phyloP scores from a whole-genome alignment of 495 filamentous ascomycete species.

The Penicillium ochrochloron region DNA sequence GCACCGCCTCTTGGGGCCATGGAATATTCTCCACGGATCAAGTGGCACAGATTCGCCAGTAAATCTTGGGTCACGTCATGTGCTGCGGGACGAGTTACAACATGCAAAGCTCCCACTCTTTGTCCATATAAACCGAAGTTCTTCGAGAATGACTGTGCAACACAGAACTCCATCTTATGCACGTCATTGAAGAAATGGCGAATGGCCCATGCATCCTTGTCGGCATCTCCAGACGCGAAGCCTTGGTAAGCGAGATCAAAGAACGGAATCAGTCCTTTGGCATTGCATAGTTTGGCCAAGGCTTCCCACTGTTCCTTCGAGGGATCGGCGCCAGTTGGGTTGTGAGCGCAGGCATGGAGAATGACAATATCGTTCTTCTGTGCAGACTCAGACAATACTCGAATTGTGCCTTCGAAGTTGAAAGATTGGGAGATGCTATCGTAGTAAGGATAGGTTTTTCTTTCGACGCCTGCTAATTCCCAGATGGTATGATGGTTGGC shows the following conservation, averaged over 20 bases:
- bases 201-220: conserved; percentile 2
- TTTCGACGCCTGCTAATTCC: neutral
- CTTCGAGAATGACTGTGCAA: conserved; percentile 2
- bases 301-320: neutral
- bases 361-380: neutral
- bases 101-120: conserved; percentile 2
- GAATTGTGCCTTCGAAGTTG: neutral
- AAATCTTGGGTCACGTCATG: neutral
- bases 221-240: neutral
- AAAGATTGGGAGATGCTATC: neutral
- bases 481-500: neutral
- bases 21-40: neutral
- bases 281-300: neutral
- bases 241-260: neutral
- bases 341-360: neutral
- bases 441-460: neutral
- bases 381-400: neutral
- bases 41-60: neutral
- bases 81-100: neutral
- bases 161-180: conserved; percentile 1
- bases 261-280: neutral
- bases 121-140: neutral
- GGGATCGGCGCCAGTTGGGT: neutral
- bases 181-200: neutral
- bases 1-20: neutral